Evolutionary conservation across 2,329 filamentous ascomycete species (phyloP).

Genomic region (Neofusicoccum umdonicola): DNA sequence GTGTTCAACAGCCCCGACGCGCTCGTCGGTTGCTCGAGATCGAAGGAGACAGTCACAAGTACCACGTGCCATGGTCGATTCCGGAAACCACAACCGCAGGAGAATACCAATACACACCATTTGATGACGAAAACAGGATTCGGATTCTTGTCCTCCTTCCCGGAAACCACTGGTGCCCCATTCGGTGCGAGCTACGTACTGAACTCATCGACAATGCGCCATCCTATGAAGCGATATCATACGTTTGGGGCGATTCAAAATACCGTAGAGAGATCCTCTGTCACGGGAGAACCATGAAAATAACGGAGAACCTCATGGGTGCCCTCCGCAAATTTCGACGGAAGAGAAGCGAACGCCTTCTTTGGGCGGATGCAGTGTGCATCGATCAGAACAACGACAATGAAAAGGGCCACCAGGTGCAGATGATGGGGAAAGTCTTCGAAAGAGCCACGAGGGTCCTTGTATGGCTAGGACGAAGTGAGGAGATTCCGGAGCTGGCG

Average conservation of each 20-base stretch:
- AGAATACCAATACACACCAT: background rate
- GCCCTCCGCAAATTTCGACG: slow-evolving; percentile 11
- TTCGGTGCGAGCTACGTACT: background rate
- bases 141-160: background rate
- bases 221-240: slow-evolving; percentile 20
- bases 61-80: too few species aligned
- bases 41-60: too few species aligned
- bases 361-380: slow-evolving; percentile 20
- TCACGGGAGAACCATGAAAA: background rate
- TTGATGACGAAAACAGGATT: background rate
- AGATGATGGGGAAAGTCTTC: slow-evolving; percentile 14
- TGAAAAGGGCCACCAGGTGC: slow-evolving; percentile 17
- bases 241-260: slow-evolving; percentile 16
- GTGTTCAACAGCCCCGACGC: background rate
- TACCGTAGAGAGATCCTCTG: background rate
- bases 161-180: background rate
- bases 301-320: background rate
- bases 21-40: too few species aligned
- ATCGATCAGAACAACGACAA: slow-evolving; percentile 17
- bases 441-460: slow-evolving; percentile 1
- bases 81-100: too few species aligned
- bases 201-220: background rate
- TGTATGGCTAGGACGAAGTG: slow-evolving; percentile 3
- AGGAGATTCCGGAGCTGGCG: rapidly evolving
- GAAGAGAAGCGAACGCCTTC: background rate